These are phyloP conservation scores for Boletus mariae DNA, from an alignment of 1,284 basidiomycete species.

Conservation along the genomic window DNA sequence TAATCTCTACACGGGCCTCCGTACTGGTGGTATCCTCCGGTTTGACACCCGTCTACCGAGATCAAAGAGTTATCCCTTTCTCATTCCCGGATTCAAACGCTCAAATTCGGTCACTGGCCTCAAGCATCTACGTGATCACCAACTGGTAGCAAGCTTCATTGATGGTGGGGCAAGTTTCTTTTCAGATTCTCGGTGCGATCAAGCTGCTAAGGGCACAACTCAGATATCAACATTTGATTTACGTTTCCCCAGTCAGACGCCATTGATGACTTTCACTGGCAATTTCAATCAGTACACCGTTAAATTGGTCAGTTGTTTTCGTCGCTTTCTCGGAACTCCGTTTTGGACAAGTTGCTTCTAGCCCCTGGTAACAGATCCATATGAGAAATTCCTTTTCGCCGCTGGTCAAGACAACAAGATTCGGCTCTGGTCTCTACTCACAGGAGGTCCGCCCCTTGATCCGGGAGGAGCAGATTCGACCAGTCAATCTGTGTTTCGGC, in stretches of 20 bases:
- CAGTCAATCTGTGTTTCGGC: slow-evolving; percentile 29
- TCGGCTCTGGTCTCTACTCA: slow-evolving; percentile 62
- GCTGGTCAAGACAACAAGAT: slow-evolving; percentile 64
- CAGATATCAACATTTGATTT: slow-evolving; percentile 66
- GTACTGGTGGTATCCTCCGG: slow-evolving; percentile 54
- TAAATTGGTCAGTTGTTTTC: slow-evolving; percentile 43
- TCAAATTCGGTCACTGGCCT: slow-evolving; percentile 51
- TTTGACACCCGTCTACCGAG: slow-evolving; percentile 55
- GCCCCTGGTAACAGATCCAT: slow-evolving; percentile 59
- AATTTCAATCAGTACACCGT: slow-evolving; percentile 53
- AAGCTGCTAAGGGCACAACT: slow-evolving; percentile 2
- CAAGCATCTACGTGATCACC: slow-evolving; percentile 44
- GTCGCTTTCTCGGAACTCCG: not conserved
- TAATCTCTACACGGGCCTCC: slow-evolving; percentile 56
- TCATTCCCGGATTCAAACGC: slow-evolving; percentile 34
- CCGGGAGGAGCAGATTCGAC: slow-evolving; percentile 10
- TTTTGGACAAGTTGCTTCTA: slow-evolving; percentile 26
- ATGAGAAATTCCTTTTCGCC: slow-evolving; percentile 66
- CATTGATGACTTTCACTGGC: slow-evolving; percentile 48
- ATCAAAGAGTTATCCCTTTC: slow-evolving; percentile 37
- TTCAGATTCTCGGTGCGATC: not conserved
- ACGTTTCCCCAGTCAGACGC: slow-evolving; percentile 48
- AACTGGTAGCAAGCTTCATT: slow-evolving; percentile 56
- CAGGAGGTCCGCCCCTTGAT: slow-evolving; percentile 41
- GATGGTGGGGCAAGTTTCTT: slow-evolving; percentile 51